A percentile compares a stretch with the other conserved stretches of the same genome.
These are phyloP conservation scores for Suillus sp. DNA, from an alignment of 768 basidiomycete genomes.

Conservation along the genomic window DNA sequence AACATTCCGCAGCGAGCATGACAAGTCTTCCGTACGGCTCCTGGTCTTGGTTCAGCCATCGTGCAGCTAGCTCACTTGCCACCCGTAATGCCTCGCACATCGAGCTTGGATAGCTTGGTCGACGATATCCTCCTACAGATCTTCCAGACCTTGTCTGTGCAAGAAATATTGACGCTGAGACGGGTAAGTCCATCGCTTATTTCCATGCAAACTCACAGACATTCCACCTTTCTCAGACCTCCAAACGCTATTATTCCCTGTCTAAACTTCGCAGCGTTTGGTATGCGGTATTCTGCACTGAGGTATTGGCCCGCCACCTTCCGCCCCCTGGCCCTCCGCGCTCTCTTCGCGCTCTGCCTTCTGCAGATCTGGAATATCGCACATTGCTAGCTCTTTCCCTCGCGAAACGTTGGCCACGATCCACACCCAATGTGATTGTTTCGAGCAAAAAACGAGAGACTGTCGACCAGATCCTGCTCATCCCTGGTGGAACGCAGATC, in stretches of 20 bases:
- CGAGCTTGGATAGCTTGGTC: constrained; percentile 26
- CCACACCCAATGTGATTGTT: constrained; percentile 19
- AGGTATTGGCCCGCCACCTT: constrained; percentile 25
- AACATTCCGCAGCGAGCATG: background rate
- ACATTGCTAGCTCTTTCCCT: constrained; percentile 31
- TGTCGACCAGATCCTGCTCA: constrained; percentile 31
- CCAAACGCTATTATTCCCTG: constrained; percentile 30
- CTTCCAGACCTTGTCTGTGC: constrained; percentile 18
- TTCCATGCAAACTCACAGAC: background rate
- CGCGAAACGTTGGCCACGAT: constrained; percentile 23
- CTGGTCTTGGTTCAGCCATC: background rate
- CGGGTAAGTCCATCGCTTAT: constrained; percentile 18
- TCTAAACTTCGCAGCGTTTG: constrained; percentile 29
- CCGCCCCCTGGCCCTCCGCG: constrained; percentile 23
- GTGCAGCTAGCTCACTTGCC: background rate
- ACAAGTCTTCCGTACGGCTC: background rate
- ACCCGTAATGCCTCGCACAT: background rate
- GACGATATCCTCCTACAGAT: constrained; percentile 31
- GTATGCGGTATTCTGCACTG: constrained; percentile 24
- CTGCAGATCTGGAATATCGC: constrained; percentile 29
- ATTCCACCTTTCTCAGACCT: constrained; percentile 23
- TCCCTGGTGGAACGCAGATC: constrained; percentile 28
- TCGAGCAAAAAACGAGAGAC: constrained; percentile 8
- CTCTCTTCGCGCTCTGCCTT: constrained; percentile 19
- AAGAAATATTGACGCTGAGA: constrained; percentile 26